Evolutionary conservation across 176 grass and related monocot genomes (phyloP).

Genomic region (Carex pumila): DNA sequence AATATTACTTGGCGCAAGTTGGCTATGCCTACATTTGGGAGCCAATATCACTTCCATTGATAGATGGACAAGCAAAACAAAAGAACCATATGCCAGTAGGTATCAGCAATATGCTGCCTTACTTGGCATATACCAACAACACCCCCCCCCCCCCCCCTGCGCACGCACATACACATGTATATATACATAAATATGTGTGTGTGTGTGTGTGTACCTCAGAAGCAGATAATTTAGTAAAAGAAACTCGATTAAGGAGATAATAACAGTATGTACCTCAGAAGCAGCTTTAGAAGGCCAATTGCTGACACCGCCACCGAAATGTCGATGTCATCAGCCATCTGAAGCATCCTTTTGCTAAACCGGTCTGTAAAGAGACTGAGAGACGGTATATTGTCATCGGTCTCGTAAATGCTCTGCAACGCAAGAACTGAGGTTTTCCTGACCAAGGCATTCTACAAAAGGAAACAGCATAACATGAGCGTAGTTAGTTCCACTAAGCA

Average conservation of each 20-base stretch:
- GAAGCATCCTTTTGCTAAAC: slow-evolving; percentile 90
- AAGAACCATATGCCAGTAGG: neutral
- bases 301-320: slow-evolving; percentile 95
- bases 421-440: slow-evolving; percentile 84
- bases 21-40: neutral
- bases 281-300: slow-evolving; percentile 89
- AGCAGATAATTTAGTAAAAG: neutral
- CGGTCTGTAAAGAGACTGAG: slow-evolving; percentile 87
- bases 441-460: slow-evolving; percentile 73
- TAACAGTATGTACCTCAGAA: slow-evolving; percentile 52
- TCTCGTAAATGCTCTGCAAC: slow-evolving; percentile 79
- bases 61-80: neutral
- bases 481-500: neutral
- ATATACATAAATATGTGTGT: neutral
- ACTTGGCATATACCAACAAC: neutral
- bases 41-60: neutral
- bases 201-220: too few species aligned
- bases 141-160: neutral
- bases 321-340: slow-evolving; percentile 98
- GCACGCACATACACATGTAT: neutral
- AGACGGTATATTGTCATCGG: slow-evolving; percentile 82
- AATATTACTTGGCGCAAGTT: neutral
- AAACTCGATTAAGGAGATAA: neutral
- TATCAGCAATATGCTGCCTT: neutral
- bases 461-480: slow-evolving; percentile 1